Evolutionary conservation across 257 asterid genomes (phyloP).

Genomic region (Solanum ahanhuiri): DNA sequence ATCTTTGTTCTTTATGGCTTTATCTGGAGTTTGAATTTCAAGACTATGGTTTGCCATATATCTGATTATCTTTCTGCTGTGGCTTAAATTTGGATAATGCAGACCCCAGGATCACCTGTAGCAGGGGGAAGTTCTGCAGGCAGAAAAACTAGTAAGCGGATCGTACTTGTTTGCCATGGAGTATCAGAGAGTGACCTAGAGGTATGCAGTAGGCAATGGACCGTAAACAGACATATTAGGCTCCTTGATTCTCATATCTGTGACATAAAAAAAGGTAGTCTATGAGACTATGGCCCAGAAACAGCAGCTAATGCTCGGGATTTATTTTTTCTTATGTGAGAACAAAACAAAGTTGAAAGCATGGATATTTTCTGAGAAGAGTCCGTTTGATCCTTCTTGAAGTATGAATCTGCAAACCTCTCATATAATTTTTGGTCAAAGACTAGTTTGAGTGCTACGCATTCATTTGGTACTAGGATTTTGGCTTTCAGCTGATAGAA

Average conservation of each 20-base stretch:
- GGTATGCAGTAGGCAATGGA: slow-evolving; percentile 25
- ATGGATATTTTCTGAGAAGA: not conserved
- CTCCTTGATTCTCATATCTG: not conserved
- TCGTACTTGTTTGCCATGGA: slow-evolving; percentile 67
- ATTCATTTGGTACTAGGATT: not conserved
- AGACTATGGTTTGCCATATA: not conserved
- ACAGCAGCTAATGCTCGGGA: not conserved
- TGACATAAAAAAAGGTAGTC: not conserved
- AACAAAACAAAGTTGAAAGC: not conserved
- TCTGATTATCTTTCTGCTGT: not conserved
- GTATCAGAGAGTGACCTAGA: slow-evolving; percentile 32
- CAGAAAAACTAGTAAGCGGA: slow-evolving; percentile 52
- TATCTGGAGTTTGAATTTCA: slow-evolving; percentile 7
- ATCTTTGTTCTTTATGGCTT: not conserved
- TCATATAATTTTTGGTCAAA: not conserved
- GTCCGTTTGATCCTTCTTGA: not conserved
- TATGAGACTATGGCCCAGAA: not conserved
- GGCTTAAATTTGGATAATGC: slow-evolving; percentile 31
- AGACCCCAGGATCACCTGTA: slow-evolving; percentile 90
- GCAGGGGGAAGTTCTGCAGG: slow-evolving; percentile 55
- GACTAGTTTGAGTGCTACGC: not conserved
- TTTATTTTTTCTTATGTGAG: not conserved
- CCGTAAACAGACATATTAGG: not conserved
- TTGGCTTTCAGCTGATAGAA: not conserved
- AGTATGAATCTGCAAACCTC: not conserved